phyloP scores from a whole-genome alignment of 2,329 filamentous ascomycete genomes.

The Cladosporium sp. region DNA sequence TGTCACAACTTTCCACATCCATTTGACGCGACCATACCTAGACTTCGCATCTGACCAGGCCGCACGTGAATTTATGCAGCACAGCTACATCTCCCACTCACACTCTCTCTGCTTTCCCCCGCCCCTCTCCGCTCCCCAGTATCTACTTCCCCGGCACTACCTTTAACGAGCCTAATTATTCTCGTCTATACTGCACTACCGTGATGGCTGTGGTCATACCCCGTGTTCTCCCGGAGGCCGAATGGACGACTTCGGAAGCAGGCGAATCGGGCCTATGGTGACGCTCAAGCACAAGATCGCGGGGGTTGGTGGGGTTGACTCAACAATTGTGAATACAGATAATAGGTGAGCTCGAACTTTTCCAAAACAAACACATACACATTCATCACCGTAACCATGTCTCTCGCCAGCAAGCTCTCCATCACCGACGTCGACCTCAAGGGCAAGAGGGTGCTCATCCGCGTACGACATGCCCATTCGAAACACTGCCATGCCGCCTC shows the following conservation, averaged over 20 bases:
- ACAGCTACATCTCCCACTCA: not conserved
- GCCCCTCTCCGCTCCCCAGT: conserved; percentile 1
- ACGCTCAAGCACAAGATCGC: not conserved
- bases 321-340: conserved; percentile 13
- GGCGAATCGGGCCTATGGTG: not conserved
- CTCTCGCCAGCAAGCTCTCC: conserved; percentile 96
- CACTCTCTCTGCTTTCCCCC: not conserved
- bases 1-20: too few species aligned
- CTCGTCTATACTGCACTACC: conserved; percentile 10
- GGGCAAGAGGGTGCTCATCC: conserved; percentile 96
- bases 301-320: conserved; percentile 8
- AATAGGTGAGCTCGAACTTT: conserved; percentile 5
- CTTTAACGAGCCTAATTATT: conserved; percentile 5
- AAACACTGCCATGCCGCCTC: not conserved
- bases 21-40: too few species aligned
- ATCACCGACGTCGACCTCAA: conserved; percentile 96
- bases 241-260: conserved; percentile 5
- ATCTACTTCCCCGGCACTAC: not conserved
- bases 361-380: not conserved
- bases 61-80: not conserved
- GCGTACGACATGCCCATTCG: conserved; percentile 59
- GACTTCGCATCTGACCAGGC: not conserved
- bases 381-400: conserved; percentile 63
- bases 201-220: conserved; percentile 13
- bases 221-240: conserved; percentile 16